phyloP scores from a whole-genome alignment of 805 yeast species.

The Kuraishia hungarica region DNA sequence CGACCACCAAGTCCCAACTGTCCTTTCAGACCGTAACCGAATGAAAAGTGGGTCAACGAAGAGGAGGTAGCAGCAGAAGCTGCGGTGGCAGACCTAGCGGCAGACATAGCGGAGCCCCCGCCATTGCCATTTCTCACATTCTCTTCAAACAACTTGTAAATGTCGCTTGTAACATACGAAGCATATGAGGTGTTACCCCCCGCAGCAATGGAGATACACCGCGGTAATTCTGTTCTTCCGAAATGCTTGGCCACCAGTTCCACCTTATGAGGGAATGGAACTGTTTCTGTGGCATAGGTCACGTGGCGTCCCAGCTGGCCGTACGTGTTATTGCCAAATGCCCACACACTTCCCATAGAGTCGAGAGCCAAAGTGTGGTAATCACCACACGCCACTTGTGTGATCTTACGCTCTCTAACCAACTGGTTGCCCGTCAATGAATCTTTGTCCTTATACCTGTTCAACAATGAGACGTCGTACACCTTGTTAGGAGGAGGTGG shows the following conservation, averaged over 20 bases:
- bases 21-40: slow-evolving; percentile 84
- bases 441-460: slow-evolving; percentile 28
- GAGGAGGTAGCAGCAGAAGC: slow-evolving; percentile 7
- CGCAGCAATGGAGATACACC: slow-evolving; percentile 51
- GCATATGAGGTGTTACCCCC: slow-evolving; percentile 61
- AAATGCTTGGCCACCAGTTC: slow-evolving; percentile 30
- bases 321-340: slow-evolving; percentile 76
- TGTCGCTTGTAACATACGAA: slow-evolving; percentile 25
- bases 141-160: slow-evolving; percentile 26
- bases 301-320: slow-evolving; percentile 83
- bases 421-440: not conserved
- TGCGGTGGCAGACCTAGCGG: too few relatives aligned
- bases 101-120: too few relatives aligned
- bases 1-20: slow-evolving; percentile 70
- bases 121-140: slow-evolving; percentile 11
- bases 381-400: slow-evolving; percentile 63
- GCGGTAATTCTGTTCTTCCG: slow-evolving; percentile 32
- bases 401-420: slow-evolving; percentile 34
- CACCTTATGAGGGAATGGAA: slow-evolving; percentile 61
- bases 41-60: slow-evolving; percentile 38
- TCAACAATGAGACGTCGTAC: slow-evolving; percentile 50
- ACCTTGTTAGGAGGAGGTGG: slow-evolving; percentile 41
- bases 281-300: slow-evolving; percentile 52
- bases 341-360: slow-evolving; percentile 57
- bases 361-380: slow-evolving; percentile 70